These are phyloP conservation scores for Exophiala spinifera DNA, from an alignment of 2,329 filamentous ascomycete genomes.

Conservation along the genomic window DNA sequence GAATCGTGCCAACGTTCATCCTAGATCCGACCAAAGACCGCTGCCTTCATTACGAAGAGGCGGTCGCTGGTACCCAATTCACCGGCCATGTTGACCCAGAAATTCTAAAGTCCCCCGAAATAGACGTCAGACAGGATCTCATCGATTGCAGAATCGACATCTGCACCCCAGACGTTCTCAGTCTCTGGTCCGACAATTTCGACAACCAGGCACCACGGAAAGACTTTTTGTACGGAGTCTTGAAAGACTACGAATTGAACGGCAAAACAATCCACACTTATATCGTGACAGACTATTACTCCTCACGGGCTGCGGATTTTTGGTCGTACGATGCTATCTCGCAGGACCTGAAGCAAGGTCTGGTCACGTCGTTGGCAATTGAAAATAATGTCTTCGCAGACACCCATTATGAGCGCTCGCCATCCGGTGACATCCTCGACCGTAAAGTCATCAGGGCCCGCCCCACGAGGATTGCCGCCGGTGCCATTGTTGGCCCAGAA, in stretches of 20 bases:
- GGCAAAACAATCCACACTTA: conserved; percentile 95
- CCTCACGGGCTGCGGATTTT: conserved; percentile 78
- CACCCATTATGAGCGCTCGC: conserved; percentile 71
- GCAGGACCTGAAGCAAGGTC: conserved; percentile 53
- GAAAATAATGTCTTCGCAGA: conserved; percentile 68
- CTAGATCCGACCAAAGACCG: conserved; percentile 75
- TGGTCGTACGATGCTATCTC: conserved; percentile 87
- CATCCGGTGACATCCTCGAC: conserved; percentile 53
- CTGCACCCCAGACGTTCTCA: conserved; percentile 91
- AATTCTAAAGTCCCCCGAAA: conserved; percentile 70
- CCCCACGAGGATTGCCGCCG: conserved; percentile 65
- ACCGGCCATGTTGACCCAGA: conserved; percentile 70
- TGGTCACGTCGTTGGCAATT: conserved; percentile 24
- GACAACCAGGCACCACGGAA: conserved; percentile 88
- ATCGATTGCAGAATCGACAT: conserved; percentile 96
- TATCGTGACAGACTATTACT: conserved; percentile 77
- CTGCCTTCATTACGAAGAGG: conserved; percentile 92
- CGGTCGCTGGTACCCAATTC: conserved; percentile 42
- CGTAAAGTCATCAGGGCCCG: conserved; percentile 63
- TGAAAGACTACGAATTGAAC: conserved; percentile 96
- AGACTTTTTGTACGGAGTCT: conserved; percentile 84
- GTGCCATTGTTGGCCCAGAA: conserved; percentile 71
- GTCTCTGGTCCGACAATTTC: conserved; percentile 95
- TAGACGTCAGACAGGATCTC: conserved; percentile 81
- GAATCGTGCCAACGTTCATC: conserved; percentile 77